Percentiles rank a stretch among this genome's conserved stretches.
These are phyloP conservation scores for Triticum timopheevii DNA, from an alignment of 176 grass and related monocot genomes.

Conservation along the genomic window DNA sequence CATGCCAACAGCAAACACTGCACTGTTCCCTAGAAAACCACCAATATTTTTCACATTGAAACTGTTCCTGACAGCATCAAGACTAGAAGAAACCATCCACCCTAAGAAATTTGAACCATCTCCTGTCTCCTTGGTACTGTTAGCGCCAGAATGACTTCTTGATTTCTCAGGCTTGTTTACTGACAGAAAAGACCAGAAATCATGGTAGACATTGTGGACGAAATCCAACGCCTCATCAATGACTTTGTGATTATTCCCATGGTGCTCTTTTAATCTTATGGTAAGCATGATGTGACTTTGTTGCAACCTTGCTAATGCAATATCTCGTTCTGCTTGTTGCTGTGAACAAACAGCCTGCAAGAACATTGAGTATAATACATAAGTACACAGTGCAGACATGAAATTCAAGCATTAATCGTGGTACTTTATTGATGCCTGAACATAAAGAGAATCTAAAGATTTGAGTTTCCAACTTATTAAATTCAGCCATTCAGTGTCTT, in stretches of 20 bases:
- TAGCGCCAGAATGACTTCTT: conserved; percentile 17
- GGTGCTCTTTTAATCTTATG: conserved; percentile 74
- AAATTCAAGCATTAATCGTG: background rate
- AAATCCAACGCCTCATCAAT: conserved; percentile 74
- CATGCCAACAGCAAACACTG: conserved; percentile 61
- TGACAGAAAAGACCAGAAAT: conserved; percentile 35
- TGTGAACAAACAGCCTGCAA: conserved; percentile 81
- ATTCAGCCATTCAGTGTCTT: background rate
- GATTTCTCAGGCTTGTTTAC: conserved; percentile 31
- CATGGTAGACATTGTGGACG: conserved; percentile 52
- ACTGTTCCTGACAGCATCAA: conserved; percentile 47
- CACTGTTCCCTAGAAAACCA: conserved; percentile 52
- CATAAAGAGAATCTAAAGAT: background rate
- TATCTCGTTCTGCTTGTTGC: conserved; percentile 63
- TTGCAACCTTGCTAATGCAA: conserved; percentile 67
- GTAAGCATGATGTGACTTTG: conserved; percentile 86
- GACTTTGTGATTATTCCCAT: conserved; percentile 57
- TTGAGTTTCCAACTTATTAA: background rate
- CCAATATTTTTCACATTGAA: conserved; percentile 32
- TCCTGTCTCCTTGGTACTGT: conserved; percentile 7
- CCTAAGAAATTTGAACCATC: conserved; percentile 44
- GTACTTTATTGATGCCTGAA: background rate
- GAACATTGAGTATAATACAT: background rate
- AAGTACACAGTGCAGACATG: background rate
- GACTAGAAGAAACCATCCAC: conserved; percentile 44